Conservation (phyloP, 78 protist species). For the Dictyostelium discoideum region dicty_2.7 NC_007088.5:3021001-3021500, state of each 20-base stretch:
- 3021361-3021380: conserved; percentile 41
- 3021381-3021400: conserved; percentile 52
- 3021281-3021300: conserved; percentile 49
- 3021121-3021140: conserved; percentile 38
- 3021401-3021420: conserved; percentile 54
- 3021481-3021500: conserved; percentile 54
- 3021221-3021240: conserved; percentile 58
- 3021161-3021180: neutral
- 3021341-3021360: conserved; percentile 3
- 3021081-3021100: conserved; percentile 23
- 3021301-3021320: neutral
- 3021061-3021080: conserved; percentile 47
- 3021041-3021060: conserved; percentile 30
- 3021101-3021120: conserved; percentile 54
- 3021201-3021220: conserved; percentile 55
- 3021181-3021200: conserved; percentile 11
- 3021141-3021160: neutral
- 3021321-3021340: conserved; percentile 59
- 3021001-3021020: conserved; percentile 42
- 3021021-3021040: conserved; percentile 62
- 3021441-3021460: neutral
- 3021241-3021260: conserved; percentile 50
- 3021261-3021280: conserved; percentile 33
- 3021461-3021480: conserved; percentile 56
- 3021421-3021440: conserved; percentile 36